Evolutionary conservation across 2,329 filamentous ascomycete species (phyloP), one percentile per base, ranked within the genome.

Genomic region (Colletotrichum endophyticum): DNA sequence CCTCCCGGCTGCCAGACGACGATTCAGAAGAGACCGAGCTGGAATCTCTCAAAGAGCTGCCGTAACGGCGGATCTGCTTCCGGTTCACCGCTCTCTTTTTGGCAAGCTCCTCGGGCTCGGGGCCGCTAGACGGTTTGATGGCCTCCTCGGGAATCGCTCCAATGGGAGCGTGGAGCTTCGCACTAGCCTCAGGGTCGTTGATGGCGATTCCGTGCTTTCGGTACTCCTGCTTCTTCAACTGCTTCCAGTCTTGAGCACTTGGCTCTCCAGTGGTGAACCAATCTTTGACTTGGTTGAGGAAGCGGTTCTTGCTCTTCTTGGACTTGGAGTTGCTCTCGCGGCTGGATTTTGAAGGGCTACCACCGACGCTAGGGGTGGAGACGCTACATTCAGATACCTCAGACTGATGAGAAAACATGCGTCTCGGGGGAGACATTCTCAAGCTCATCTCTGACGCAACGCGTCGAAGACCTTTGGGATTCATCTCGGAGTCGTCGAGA

Each of bases 241-340:
- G 81, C 78, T 86, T 88, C 78, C 89, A 83, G 2, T 88, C 89
- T 61, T 88, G 86, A 3, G 84, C 84, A 1, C 89, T 90, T 13
- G 89, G 89, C 77, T 91, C 89, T 64, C 86, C 88, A 27, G 85
- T 84, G 3, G 84, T 84, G 9, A 90, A 80, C 89, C 89, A 91
- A 61, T 83, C 85, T 75, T 88, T 91, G 64, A 89, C 80, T 32
- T 87, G 85, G 8, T 81, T 81, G 27, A 88, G 72, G 86, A 88
- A 89, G 49, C 81, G 79, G n/a, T 71, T 67, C 76, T 81, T 84
- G 49, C 77, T 72, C 57, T 83, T 82, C 68, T 81, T 83, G 22
- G 62, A 71, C 70, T 82, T 85, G 32, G 79, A 69, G 39, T 82
- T 82, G 25, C 74, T 44, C 59, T 77, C 32, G 39, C 69, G 59